Base-by-base conservation (phyloP, 192 early-diverging fungal species). In the Gigaspora rosea region DNA sequence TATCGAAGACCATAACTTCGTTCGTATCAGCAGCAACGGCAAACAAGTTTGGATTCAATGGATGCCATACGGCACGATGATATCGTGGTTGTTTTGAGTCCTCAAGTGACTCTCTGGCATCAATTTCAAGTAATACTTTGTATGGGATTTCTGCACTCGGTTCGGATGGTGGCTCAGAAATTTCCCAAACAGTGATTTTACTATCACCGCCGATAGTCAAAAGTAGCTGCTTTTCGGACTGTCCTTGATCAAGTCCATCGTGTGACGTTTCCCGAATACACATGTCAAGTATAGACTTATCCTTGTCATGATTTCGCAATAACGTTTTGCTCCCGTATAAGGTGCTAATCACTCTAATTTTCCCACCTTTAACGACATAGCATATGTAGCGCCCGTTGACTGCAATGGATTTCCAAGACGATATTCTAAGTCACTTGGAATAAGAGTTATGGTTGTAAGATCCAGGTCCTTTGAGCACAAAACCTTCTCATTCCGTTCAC, bases 331-430 rank as follows among this genome's bases (percentile, higher is more conserved):
- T 75, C n/a, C 71, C 78, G 48, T 35, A 74, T 36, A 49, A 50
- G 22, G 52, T 51, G 36, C 52, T 56, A 49, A 79, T 79, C 18
- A 79, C 62, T 11, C 78, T 72, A 59, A 79, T 63, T 64, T 67
- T 79, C 32, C 72, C 78, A 11, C 61, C 85, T 76, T 86, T 86
- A 15, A 83, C 81, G n/a, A 79, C 78, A 65, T 86, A 86, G 46
- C 85, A 83, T 51, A 86, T 86, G 36, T 80, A 86, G 20, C 77
- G 76, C 8, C 77, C 79, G 77, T 83, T 86, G 12, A 82, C 85
- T 8, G 85, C 80, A 13, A 86, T 79, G 70, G 78, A 81, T 52
- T 72, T 61, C 82, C 82, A n/a, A 77, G 61, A 47, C 81, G 72
- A 64, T 83, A 86, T 57, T 86, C 85, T n/a, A 80, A 78, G 49